Percentiles rank a stretch among this genome's conserved stretches.
These are phyloP conservation scores for Sorghum bicolor DNA, from an alignment of 176 grass and related monocot species.

Conservation along the genomic window DNA sequence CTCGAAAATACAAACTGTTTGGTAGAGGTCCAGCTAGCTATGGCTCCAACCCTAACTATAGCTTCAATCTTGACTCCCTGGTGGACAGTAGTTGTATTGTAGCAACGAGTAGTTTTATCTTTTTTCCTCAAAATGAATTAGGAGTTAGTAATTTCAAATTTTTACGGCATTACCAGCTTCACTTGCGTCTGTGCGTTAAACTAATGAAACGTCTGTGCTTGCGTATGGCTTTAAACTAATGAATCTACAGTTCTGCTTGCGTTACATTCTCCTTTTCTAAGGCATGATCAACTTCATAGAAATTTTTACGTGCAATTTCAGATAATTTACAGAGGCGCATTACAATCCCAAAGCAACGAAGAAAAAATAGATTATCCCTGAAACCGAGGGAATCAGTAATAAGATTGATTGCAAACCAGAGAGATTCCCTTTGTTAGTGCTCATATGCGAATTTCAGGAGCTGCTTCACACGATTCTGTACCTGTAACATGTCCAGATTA, in stretches of 20 bases:
- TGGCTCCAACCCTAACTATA: too few species aligned
- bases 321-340: background rate
- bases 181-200: too few species aligned
- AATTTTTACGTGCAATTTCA: background rate
- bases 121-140: too few species aligned
- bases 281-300: background rate
- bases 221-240: too few species aligned
- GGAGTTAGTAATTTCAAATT: too few species aligned
- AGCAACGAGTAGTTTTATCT: too few species aligned
- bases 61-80: too few species aligned
- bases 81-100: too few species aligned
- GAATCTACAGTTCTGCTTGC: background rate
- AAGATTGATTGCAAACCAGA: background rate
- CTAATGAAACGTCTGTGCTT: background rate
- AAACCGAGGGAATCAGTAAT: background rate
- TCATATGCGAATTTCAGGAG: background rate
- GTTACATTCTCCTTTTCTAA: background rate
- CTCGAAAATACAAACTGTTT: too few species aligned
- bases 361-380: background rate
- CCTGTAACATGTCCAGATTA: background rate
- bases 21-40: too few species aligned
- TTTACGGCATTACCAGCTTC: too few species aligned
- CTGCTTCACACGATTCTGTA: background rate
- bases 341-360: background rate
- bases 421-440: background rate